Conservation (phyloP, 75 land plant species). For the Isoetes taiwanensis region DNA sequence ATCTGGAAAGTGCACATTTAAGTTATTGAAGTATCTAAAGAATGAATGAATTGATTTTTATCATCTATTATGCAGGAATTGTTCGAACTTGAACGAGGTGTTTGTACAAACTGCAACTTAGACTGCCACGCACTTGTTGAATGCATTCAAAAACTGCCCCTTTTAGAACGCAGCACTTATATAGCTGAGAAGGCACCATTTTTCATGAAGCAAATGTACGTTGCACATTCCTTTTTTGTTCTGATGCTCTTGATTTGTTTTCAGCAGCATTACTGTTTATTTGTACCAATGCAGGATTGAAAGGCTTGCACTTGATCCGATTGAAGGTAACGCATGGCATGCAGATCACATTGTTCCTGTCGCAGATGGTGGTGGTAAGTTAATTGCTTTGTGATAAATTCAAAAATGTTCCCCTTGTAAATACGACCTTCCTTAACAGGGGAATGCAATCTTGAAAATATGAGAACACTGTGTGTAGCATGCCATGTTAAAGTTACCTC, state of each 20-base stretch:
- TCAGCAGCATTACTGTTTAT: not conserved
- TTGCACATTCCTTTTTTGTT: constrained; percentile 9
- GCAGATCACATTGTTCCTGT: constrained; percentile 95
- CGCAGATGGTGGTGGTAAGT: constrained; percentile 76
- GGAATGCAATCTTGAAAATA: constrained; percentile 81
- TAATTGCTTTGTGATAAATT: too few relatives aligned
- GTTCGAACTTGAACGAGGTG: constrained; percentile 69
- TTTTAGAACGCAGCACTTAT: constrained; percentile 26
- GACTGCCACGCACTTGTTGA: constrained; percentile 81
- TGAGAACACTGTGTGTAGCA: constrained; percentile 89
- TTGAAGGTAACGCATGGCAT: constrained; percentile 95
- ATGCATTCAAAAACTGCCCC: constrained; percentile 41
- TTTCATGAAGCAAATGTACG: constrained; percentile 25
- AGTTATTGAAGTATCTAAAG: too few relatives aligned
- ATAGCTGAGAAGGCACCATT: constrained; percentile 60
- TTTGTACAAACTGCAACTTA: constrained; percentile 63
- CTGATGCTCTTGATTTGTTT: not conserved
- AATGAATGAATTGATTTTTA: not conserved
- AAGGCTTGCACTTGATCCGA: constrained; percentile 58
- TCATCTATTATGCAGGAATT: constrained; percentile 43
- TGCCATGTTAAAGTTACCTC: constrained; percentile 85
- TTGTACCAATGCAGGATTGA: constrained; percentile 34
- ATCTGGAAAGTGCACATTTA: too few relatives aligned
- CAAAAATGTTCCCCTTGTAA: too few relatives aligned
- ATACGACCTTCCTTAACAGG: too few relatives aligned